These are phyloP conservation scores for Calocybe gangraenosa DNA, from an alignment of 768 basidiomycete species.

Conservation along the genomic window DNA sequence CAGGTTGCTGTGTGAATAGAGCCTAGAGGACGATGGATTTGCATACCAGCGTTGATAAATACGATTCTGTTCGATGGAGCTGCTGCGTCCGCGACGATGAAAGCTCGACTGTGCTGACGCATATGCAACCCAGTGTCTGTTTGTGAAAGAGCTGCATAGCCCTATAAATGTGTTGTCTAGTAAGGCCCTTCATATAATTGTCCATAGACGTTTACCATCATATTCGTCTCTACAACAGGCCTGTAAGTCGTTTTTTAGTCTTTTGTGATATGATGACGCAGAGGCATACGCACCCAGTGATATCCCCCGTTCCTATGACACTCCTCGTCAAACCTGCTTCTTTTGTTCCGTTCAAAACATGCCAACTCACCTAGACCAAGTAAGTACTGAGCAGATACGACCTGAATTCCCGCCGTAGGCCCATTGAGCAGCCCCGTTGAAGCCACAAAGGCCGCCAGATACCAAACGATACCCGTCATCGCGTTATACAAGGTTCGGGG, in stretches of 20 bases:
- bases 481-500: conserved; percentile 30
- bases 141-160: conserved; percentile 63
- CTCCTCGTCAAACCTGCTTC: neutral
- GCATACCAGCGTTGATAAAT: conserved; percentile 70
- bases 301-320: conserved; percentile 62
- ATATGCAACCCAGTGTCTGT: conserved; percentile 74
- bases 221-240: conserved; percentile 78
- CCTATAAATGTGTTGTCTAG: conserved; percentile 30
- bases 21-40: too few relatives aligned
- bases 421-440: conserved; percentile 27
- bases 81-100: conserved; percentile 63
- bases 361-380: conserved; percentile 51
- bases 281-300: conserved; percentile 55
- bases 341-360: neutral
- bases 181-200: neutral
- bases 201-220: conserved; percentile 51
- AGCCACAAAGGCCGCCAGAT: conserved; percentile 40
- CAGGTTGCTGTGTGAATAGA: neutral
- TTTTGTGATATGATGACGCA: neutral
- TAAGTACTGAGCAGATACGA: conserved; percentile 43
- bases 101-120: conserved; percentile 75
- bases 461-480: conserved; percentile 37
- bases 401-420: conserved; percentile 23
- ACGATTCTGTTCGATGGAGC: conserved; percentile 57
- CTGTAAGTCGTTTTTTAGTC: conserved; percentile 26